phyloP scores from a whole-genome alignment of 2,329 filamentous ascomycete genomes.

The Uncinocarpus reesii region DNA sequence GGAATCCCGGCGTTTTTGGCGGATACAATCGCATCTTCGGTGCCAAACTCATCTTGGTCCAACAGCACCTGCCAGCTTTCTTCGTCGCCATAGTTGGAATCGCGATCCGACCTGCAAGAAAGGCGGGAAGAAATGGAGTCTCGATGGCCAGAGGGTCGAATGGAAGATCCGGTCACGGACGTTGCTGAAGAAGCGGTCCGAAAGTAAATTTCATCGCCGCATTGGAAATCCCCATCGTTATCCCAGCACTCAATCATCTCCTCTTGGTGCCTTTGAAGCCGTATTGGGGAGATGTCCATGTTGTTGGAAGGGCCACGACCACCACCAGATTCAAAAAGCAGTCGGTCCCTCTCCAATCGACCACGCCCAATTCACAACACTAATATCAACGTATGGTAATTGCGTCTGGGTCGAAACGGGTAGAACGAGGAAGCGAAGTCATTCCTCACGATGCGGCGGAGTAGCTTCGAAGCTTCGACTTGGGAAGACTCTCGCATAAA shows the following conservation, averaged over 20 bases:
- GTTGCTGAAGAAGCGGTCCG: slow-evolving; percentile 38
- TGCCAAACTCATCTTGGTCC: slow-evolving; percentile 74
- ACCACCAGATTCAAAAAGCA: not conserved
- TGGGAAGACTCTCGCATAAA: not conserved
- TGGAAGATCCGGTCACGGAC: slow-evolving; percentile 36
- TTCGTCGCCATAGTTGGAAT: slow-evolving; percentile 59
- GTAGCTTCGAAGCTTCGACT: not conserved
- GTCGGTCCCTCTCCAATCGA: not conserved
- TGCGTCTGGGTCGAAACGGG: slow-evolving; percentile 4
- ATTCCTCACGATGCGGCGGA: slow-evolving; percentile 6
- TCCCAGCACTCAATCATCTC: slow-evolving; percentile 41
- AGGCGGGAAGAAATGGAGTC: slow-evolving; percentile 73
- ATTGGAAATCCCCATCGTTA: slow-evolving; percentile 41
- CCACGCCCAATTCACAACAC: not conserved
- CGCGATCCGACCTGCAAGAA: slow-evolving; percentile 73
- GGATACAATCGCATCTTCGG: slow-evolving; percentile 72
- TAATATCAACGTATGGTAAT: slow-evolving; percentile 10
- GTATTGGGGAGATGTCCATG: slow-evolving; percentile 33
- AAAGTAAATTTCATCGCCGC: slow-evolving; percentile 38
- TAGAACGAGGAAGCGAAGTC: slow-evolving; percentile 13
- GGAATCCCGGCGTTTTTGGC: slow-evolving; percentile 86
- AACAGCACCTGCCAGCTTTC: slow-evolving; percentile 83
- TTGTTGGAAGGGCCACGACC: not conserved
- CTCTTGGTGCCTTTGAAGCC: slow-evolving; percentile 26
- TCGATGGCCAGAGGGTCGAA: slow-evolving; percentile 43